These are phyloP conservation scores for Magnusiomyces suaveolens DNA, from an alignment of 1,139 yeast genomes.

Conservation along the genomic window DNA sequence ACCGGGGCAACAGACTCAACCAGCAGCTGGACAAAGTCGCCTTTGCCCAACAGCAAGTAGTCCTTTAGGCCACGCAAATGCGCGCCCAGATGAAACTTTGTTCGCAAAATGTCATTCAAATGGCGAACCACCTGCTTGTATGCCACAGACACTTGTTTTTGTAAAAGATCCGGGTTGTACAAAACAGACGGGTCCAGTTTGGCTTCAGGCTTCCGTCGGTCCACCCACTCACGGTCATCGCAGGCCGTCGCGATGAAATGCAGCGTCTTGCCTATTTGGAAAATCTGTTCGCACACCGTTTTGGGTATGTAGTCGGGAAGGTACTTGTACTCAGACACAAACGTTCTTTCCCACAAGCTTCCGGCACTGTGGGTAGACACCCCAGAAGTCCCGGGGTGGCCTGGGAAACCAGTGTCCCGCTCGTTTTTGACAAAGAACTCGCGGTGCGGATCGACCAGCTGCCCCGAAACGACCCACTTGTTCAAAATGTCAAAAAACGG, in stretches of 20 bases:
- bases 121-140: conserved; percentile 50
- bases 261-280: conserved; percentile 71
- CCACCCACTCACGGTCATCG: conserved; percentile 51
- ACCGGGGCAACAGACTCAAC: conserved; percentile 47
- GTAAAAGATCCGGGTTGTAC: conserved; percentile 27
- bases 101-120: conserved; percentile 43
- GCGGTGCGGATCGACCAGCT: conserved; percentile 43
- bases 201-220: conserved; percentile 26
- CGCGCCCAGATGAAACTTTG: conserved; percentile 41
- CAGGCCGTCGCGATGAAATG: conserved; percentile 60
- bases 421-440: conserved; percentile 56
- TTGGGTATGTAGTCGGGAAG: conserved; percentile 52
- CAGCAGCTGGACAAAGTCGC: conserved; percentile 66
- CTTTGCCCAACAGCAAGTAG: conserved; percentile 60
- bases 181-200: conserved; percentile 9
- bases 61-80: conserved; percentile 56
- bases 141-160: conserved; percentile 41
- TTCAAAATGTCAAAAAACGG: conserved; percentile 58
- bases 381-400: not conserved
- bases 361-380: not conserved
- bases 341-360: conserved; percentile 28
- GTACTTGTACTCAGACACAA: conserved; percentile 30
- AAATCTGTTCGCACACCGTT: conserved; percentile 45
- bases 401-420: not conserved
- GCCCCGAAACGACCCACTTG: conserved; percentile 66